Conservation (phyloP, 257 asterid genomes). For the Fraxinus anomala region DNA sequence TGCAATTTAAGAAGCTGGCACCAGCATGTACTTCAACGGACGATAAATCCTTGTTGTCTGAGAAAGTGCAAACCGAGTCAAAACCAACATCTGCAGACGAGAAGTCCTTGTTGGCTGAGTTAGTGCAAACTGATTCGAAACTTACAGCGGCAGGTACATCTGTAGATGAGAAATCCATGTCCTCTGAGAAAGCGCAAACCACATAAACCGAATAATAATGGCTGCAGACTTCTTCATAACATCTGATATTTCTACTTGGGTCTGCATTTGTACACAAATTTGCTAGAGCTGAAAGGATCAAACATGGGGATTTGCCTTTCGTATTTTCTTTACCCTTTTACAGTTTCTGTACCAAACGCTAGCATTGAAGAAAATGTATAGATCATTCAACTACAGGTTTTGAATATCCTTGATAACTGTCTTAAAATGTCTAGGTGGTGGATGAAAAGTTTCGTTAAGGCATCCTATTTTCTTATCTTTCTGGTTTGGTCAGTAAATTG, state of each 20-base stretch:
- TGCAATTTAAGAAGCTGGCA: conserved; percentile 49
- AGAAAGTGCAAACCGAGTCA: conserved; percentile 10
- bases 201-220: not conserved
- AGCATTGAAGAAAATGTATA: not conserved
- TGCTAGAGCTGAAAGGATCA: not conserved
- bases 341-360: not conserved
- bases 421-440: not conserved
- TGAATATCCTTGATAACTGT: not conserved
- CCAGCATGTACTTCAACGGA: conserved; percentile 17
- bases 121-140: not conserved
- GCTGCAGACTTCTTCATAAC: not conserved
- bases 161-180: not conserved
- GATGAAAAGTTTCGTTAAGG: not conserved
- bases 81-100: conserved; percentile 9
- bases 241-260: not conserved
- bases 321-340: not conserved
- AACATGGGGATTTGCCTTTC: not conserved
- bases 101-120: conserved; percentile 22
- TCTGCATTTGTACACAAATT: not conserved
- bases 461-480: not conserved
- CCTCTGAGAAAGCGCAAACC: not conserved
- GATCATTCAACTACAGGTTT: not conserved
- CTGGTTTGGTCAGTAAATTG: not conserved
- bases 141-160: not conserved
- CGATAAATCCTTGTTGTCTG: conserved; percentile 25